These are phyloP conservation scores for Sisymbrium irio DNA, from an alignment of 345 rosid genomes.

Conservation along the genomic window DNA sequence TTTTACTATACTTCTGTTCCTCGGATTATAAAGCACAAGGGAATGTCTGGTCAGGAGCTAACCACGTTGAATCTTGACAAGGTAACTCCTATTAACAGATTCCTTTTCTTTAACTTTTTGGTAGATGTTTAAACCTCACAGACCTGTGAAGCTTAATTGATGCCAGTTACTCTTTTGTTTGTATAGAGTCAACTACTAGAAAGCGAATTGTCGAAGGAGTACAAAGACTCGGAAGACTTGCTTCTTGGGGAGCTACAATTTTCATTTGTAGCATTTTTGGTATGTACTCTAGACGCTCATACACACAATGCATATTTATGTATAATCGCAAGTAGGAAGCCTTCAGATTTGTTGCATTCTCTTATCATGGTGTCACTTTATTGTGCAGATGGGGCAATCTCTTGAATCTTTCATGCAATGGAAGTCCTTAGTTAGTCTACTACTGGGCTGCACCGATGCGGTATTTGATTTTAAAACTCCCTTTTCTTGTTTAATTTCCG, in stretches of 20 bases:
- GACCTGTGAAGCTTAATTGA: neutral
- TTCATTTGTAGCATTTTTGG: slow-evolving; percentile 88
- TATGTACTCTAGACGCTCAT: slow-evolving; percentile 29
- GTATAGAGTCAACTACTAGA: slow-evolving; percentile 69
- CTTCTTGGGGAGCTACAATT: slow-evolving; percentile 92
- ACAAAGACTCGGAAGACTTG: slow-evolving; percentile 68
- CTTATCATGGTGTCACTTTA: slow-evolving; percentile 2
- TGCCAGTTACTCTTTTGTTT: neutral
- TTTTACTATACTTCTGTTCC: slow-evolving; percentile 84
- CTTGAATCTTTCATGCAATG: slow-evolving; percentile 89
- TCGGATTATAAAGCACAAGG: slow-evolving; percentile 59
- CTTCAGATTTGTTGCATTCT: slow-evolving; percentile 1
- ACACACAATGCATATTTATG: neutral
- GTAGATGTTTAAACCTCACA: neutral
- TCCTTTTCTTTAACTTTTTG: neutral
- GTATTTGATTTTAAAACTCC: slow-evolving; percentile 45
- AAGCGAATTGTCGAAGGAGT: slow-evolving; percentile 52
- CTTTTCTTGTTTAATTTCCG: neutral
- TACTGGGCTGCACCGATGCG: slow-evolving; percentile 81
- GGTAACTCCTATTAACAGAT: slow-evolving; percentile 33
- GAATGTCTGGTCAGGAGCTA: slow-evolving; percentile 62
- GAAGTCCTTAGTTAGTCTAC: slow-evolving; percentile 86
- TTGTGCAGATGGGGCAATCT: slow-evolving; percentile 96
- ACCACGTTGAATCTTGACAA: slow-evolving; percentile 94
- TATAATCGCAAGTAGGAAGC: neutral